phyloP scores from a whole-genome alignment of 805 yeast genomes.

The Cyberlindnera mrakii region DNA sequence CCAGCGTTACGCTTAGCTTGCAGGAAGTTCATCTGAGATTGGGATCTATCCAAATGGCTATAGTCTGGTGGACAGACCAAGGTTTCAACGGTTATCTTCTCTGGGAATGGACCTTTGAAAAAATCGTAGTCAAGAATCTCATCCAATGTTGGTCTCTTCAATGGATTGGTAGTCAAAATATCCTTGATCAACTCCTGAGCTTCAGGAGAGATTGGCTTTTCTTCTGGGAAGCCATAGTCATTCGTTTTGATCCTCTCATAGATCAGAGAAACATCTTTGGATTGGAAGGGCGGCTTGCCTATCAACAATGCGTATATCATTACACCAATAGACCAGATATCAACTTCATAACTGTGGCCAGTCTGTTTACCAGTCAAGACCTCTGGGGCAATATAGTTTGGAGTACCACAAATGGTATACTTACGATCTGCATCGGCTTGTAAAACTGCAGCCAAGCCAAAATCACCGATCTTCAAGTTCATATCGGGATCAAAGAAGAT shows the following conservation, averaged over 20 bases:
- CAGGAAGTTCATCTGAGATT: conserved; percentile 62
- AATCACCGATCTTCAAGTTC: conserved; percentile 95
- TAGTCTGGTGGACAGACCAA: conserved; percentile 59
- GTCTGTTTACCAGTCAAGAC: conserved; percentile 80
- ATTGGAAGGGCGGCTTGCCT: conserved; percentile 98
- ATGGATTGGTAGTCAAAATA: conserved; percentile 72
- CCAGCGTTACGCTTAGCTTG: conserved; percentile 62
- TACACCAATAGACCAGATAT: conserved; percentile 96
- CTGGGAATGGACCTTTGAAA: conserved; percentile 85
- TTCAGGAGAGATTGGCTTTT: conserved; percentile 56
- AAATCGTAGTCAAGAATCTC: conserved; percentile 78
- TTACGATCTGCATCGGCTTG: conserved; percentile 67
- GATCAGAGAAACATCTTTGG: conserved; percentile 86
- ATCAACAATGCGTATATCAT: conserved; percentile 89
- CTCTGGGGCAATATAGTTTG: conserved; percentile 98
- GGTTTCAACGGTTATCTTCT: conserved; percentile 53
- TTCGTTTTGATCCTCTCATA: conserved; percentile 85
- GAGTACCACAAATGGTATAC: conserved; percentile 96
- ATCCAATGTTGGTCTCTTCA: conserved; percentile 72
- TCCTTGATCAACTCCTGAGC: conserved; percentile 70
- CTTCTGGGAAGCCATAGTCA: conserved; percentile 74
- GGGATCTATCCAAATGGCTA: conserved; percentile 47
- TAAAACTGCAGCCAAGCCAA: conserved; percentile 95
- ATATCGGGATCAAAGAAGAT: conserved; percentile 89
- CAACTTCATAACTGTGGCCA: conserved; percentile 94